Percentiles rank a stretch among this genome's conserved stretches.
Evolutionary conservation across 2,329 filamentous ascomycete genomes (phyloP).

Genomic region (Paramyrothecium sp.): DNA sequence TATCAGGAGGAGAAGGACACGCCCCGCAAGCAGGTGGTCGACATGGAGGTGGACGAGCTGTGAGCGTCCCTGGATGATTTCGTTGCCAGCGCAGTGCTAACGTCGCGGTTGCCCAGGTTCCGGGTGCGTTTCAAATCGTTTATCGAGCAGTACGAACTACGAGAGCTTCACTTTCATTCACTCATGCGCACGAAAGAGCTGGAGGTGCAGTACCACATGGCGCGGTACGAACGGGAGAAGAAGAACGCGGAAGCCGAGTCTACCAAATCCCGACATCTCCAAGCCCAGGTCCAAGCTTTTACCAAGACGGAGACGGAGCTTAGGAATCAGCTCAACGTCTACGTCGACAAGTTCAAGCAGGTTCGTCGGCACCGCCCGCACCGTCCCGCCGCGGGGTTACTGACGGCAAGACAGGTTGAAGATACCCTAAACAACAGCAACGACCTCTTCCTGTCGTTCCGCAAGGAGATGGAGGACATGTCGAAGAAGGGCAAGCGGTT

Average conservation of each 20-base stretch:
- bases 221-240: constrained; percentile 84
- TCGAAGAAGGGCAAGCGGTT: constrained; percentile 97
- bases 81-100: constrained; percentile 4
- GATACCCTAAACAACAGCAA: constrained; percentile 98
- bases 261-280: constrained; percentile 78
- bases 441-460: constrained; percentile 92
- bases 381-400: constrained; percentile 17
- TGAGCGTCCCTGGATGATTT: constrained; percentile 42
- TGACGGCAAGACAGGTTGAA: constrained; percentile 68
- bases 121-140: constrained; percentile 91
- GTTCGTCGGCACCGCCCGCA: constrained; percentile 49
- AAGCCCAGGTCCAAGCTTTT: constrained; percentile 89
- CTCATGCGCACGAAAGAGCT: constrained; percentile 92
- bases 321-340: constrained; percentile 93
- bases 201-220: constrained; percentile 89
- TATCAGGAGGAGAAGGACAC: constrained; percentile 85
- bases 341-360: constrained; percentile 99
- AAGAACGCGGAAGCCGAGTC: constrained; percentile 83
- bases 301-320: constrained; percentile 95
- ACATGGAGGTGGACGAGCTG: constrained; percentile 88
- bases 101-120: constrained; percentile 51
- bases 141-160: constrained; percentile 93
- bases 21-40: constrained; percentile 74
- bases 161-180: constrained; percentile 91
- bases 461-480: constrained; percentile 99